Base-by-base conservation (phyloP, 2,329 filamentous ascomycete genomes). In the Phialocephala sp. region DNA sequence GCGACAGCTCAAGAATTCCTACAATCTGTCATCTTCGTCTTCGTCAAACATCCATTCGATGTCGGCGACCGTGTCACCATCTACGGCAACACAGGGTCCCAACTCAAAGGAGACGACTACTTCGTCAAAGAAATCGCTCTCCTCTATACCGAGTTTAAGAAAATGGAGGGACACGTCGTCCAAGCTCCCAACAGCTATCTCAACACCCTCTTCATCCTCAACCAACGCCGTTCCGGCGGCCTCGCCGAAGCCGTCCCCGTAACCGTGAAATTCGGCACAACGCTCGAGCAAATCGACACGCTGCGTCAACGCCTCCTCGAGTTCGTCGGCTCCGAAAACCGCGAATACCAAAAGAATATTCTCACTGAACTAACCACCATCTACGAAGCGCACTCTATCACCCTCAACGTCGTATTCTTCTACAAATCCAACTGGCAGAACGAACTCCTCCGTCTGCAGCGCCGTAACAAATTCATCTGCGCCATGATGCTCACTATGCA, bases 351-450 rank as follows among this genome's bases (percentile, higher is more conserved):
- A 72, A 83, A 85, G 68, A 94, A 94, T 70, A 93, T 97, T 64
- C 85, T 97, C 43, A 96, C 92, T 0, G 93, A 97, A 78, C 83
- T 98, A 72, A 87, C 87, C 27, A 87, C 88, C 9, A 89, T 98
- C 60, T 88, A 89, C 27, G 90, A 97, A 72, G 92, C 93, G 41
- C 92, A 94, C 76, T 91, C 90, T 6, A 89, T 97, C 74, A 93
- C 89, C 4, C 85, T 97, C 74, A 97, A 97, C 78, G 88, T 98
- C 64, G 89, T 97, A 74, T 97, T 97, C 82, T 97, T 97, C 83
- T 97, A 97, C 85, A 97, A 97, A 79, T 93, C 91, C 66, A 97
- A 94, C 77, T 97, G 91, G 87, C 94, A 98, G 77, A 97, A 97
- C 76, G 94, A 98, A 76, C 83, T 96, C 54, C 84, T 97, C 27